Conservation (phyloP, 805 yeast species). For the Jamesozyma spencerorum region DNA sequence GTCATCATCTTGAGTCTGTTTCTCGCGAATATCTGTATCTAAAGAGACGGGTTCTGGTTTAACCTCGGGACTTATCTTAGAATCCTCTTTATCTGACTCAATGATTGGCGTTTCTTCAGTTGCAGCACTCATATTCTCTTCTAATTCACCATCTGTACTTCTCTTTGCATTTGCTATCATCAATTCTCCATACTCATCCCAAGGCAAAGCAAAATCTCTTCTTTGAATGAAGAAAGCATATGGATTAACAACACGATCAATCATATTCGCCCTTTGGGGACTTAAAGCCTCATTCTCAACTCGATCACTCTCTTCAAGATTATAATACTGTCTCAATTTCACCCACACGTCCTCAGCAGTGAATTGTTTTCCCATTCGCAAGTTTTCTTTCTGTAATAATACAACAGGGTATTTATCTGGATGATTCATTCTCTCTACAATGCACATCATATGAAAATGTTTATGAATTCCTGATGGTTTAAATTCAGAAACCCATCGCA, state of each 20-base stretch:
- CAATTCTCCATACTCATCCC: constrained; percentile 38
- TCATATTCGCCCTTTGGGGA: background rate
- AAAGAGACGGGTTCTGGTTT: background rate
- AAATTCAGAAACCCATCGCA: constrained; percentile 51
- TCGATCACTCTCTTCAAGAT: constrained; percentile 49
- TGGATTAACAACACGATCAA: background rate
- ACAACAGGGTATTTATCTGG: constrained; percentile 35
- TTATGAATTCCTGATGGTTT: constrained; percentile 57
- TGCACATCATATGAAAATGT: constrained; percentile 34
- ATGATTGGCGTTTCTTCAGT: background rate
- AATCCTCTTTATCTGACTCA: background rate
- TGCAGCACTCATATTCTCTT: background rate
- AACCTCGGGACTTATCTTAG: constrained; percentile 2
- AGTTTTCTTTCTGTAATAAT: constrained; percentile 22
- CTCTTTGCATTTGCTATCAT: constrained; percentile 31
- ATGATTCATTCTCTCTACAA: constrained; percentile 30
- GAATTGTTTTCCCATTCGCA: constrained; percentile 21
- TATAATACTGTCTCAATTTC: constrained; percentile 44
- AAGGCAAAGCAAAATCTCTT: constrained; percentile 34
- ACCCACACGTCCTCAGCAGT: constrained; percentile 48
- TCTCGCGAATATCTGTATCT: background rate
- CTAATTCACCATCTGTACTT: constrained; percentile 4
- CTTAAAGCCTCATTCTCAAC: constrained; percentile 33
- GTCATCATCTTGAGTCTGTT: background rate
- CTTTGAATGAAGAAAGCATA: constrained; percentile 4